Evolutionary conservation across 2,329 filamentous ascomycete species (phyloP).

Genomic region (Cadophora luteo-olivacea): DNA sequence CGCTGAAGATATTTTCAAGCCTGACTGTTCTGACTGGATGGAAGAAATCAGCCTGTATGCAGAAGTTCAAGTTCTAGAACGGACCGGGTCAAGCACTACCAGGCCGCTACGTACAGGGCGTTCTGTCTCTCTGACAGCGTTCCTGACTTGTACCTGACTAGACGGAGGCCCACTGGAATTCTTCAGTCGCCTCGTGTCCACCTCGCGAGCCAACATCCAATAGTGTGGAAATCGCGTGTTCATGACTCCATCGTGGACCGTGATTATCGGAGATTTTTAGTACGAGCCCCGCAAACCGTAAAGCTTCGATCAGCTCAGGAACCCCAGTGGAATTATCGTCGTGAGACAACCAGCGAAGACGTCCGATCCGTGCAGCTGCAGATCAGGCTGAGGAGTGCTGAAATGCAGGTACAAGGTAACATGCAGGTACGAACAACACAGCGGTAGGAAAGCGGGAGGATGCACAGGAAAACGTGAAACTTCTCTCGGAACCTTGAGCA

Average conservation of each 20-base stretch:
- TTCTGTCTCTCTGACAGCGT: no score
- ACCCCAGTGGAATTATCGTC: background rate
- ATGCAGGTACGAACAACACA: background rate
- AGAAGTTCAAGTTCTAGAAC: background rate
- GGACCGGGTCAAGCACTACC: background rate
- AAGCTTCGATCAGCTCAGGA: background rate
- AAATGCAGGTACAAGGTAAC: background rate
- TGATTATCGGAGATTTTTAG: background rate
- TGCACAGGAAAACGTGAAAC: background rate
- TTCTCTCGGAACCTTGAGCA: background rate
- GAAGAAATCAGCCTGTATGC: background rate
- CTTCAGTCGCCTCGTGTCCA: background rate
- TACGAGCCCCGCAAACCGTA: background rate
- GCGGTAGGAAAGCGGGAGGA: slow-evolving; percentile 2
- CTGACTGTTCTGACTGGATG: background rate
- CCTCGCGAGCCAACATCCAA: background rate
- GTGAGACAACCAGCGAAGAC: background rate
- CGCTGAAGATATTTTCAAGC: background rate
- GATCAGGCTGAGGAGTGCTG: background rate
- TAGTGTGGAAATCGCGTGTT: slow-evolving; percentile 8
- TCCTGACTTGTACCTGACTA: slow-evolving; percentile 9
- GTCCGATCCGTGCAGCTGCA: background rate
- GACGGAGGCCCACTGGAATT: background rate
- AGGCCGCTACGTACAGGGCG: background rate
- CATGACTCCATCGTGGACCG: background rate